phyloP scores from a whole-genome alignment of 176 grass and related monocot genomes.

The Phyllostachys edulis region DNA sequence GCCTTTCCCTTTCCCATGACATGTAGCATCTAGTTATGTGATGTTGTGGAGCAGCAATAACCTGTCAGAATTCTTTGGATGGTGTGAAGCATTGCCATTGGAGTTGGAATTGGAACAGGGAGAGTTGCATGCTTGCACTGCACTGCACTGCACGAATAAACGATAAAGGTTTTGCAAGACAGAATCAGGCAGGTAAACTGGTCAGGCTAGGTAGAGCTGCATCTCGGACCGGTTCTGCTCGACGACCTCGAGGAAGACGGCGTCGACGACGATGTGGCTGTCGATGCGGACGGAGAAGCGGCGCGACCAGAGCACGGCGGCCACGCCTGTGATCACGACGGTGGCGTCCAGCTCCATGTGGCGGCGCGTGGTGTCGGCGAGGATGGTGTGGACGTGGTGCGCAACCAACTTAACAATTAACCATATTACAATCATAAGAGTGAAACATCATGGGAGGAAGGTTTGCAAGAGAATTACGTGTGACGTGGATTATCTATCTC shows the following conservation, averaged over 20 bases:
- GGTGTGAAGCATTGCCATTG: not conserved
- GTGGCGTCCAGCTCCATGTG: constrained; percentile 64
- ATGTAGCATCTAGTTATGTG: constrained; percentile 17
- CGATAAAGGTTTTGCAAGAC: not conserved
- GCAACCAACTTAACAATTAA: too few relatives aligned
- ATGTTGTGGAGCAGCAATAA: not conserved
- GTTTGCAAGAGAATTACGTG: too few relatives aligned
- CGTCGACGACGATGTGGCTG: constrained; percentile 75
- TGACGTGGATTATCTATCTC: too few relatives aligned
- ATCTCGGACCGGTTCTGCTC: constrained; percentile 65
- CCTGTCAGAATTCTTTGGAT: not conserved
- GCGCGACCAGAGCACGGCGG: constrained; percentile 48
- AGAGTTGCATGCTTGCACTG: not conserved
- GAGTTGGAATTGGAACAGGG: not conserved
- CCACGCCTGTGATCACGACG: constrained; percentile 59
- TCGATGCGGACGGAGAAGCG: constrained; percentile 67
- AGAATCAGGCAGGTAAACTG: not conserved
- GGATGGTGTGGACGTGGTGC: constrained; percentile 46
- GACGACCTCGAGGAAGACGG: constrained; percentile 69
- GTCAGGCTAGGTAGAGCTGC: constrained; percentile 46
- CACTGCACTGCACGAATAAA: not conserved
- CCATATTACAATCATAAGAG: too few relatives aligned
- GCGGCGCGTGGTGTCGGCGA: constrained; percentile 50
- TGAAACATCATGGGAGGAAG: too few relatives aligned
- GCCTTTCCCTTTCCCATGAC: not conserved